Evolutionary conservation across 805 yeast species (phyloP), one percentile per base, ranked within the genome.

Genomic region (Schwanniomyces pseudopolymorphus): DNA sequence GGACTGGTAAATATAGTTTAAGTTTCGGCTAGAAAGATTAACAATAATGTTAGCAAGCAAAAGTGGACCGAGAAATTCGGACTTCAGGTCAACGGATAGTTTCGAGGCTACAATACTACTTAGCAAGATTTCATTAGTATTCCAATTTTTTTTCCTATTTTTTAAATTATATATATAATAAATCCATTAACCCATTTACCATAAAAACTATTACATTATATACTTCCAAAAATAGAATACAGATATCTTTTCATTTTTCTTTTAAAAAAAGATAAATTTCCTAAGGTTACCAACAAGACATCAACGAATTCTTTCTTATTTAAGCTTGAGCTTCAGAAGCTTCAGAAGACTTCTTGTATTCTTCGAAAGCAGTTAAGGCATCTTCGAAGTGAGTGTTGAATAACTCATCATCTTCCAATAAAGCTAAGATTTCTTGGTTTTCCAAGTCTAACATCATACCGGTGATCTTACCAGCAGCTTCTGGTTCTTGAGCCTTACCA

Each of bases 371-470:
- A 73, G 85, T 82, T 60, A 85, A 81, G 58, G 99, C 99, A 72
- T 92, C 98, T 61, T 85, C 86, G 67, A 92, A 89, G 71, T 90
- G 96, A 70, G 84, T 83, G 77, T 85, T 84, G 78, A 94, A 88
- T 59, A 86, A 81, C 60, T 83, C 90, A 55, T 89, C 96, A 69
- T 91, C 94, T 66, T 89, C 95, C 70, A 89, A 82, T 69, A 92
- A 79, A 52, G 87, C 86, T 64, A 91, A 75, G 61, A 94, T 87
- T 76, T 92, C 97, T 63, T 83, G 83, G 74, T 87, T 88, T 66
- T 90, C 95, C 83, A 92, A 84, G 68, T 91, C 97, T 66, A 94
- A 82, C 78, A 94, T 83, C 98, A 94, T 94, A 78, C 98, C 97
- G 57, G 99, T 94, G 69, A 94, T 89, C 79, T 91, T 92, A 77